Conservation (phyloP, 495 filamentous ascomycete species). For the Pyrenopolyporus hunteri region DNA sequence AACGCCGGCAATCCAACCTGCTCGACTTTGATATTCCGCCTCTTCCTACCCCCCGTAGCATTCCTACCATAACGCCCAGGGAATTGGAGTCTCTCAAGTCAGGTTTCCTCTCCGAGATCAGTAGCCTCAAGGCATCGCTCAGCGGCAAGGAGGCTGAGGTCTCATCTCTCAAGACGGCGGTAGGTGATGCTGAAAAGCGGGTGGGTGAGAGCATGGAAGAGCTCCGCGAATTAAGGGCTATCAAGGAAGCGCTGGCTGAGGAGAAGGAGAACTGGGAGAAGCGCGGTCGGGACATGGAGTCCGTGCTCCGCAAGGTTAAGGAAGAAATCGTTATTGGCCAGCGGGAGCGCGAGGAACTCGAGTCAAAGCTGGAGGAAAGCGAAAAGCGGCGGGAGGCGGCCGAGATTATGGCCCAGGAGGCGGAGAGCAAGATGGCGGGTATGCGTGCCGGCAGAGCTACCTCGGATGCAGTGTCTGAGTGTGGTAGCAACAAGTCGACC, state of each 20-base stretch:
- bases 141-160: conserved; percentile 92
- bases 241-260: conserved; percentile 71
- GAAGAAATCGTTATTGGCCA: conserved; percentile 80
- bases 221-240: conserved; percentile 72
- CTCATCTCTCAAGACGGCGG: conserved; percentile 78
- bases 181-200: conserved; percentile 87
- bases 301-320: conserved; percentile 74
- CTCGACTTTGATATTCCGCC: conserved; percentile 94
- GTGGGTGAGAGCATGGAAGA: conserved; percentile 84
- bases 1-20: conserved; percentile 60
- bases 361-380: conserved; percentile 71
- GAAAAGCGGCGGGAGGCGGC: conserved; percentile 72
- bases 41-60: conserved; percentile 84
- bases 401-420: conserved; percentile 69
- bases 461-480: conserved; percentile 43
- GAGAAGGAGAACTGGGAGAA: conserved; percentile 85
- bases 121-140: conserved; percentile 83
- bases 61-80: conserved; percentile 87
- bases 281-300: conserved; percentile 83
- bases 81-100: conserved; percentile 94
- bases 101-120: conserved; percentile 84
- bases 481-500: conserved; percentile 33
- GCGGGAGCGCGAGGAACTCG: conserved; percentile 74
- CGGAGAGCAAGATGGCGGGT: conserved; percentile 74
- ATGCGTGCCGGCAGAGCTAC: conserved; percentile 61